These are phyloP conservation scores for Rubroboletus satanas DNA, from an alignment of 768 basidiomycete species.

Conservation along the genomic window DNA sequence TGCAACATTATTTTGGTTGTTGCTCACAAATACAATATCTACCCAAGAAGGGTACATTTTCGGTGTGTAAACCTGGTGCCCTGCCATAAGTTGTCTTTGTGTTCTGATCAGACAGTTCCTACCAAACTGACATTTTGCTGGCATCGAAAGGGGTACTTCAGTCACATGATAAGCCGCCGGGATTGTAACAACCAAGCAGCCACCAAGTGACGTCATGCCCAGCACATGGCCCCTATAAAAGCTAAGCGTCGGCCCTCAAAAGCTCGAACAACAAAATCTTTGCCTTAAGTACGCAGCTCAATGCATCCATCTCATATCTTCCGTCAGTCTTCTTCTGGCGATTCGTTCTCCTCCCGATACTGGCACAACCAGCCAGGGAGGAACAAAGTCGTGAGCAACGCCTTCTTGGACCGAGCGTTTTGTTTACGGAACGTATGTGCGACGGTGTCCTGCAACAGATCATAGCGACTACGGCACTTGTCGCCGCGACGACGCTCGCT, in stretches of 20 bases:
- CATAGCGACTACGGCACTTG: conserved; percentile 26
- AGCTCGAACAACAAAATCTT: background rate
- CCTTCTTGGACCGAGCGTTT: too few relatives aligned
- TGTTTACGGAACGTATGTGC: too few relatives aligned
- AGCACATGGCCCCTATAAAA: conserved; percentile 21
- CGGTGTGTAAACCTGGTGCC: too few relatives aligned
- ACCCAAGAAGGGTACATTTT: too few relatives aligned
- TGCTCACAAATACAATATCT: too few relatives aligned
- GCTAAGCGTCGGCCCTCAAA: conserved; percentile 14
- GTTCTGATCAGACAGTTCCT: too few relatives aligned
- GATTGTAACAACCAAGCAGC: background rate
- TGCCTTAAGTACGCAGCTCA: too few relatives aligned
- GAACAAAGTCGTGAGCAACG: conserved; percentile 29
- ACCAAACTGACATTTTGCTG: too few relatives aligned
- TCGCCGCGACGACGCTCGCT: conserved; percentile 30
- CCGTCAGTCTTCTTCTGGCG: conserved; percentile 22
- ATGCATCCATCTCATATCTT: conserved; percentile 26
- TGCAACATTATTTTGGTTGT: too few relatives aligned
- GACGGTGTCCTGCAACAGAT: conserved; percentile 16
- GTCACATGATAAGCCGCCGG: too few relatives aligned
- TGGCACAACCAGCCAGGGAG: conserved; percentile 33
- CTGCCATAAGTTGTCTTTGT: too few relatives aligned
- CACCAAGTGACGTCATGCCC: conserved; percentile 27
- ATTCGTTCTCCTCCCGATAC: conserved; percentile 29
- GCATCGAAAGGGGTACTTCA: too few relatives aligned